Percentiles rank a stretch among this genome's conserved stretches.
phyloP scores from a whole-genome alignment of 75 land plant species.

The Pseudotsuga menziesii region DNA sequence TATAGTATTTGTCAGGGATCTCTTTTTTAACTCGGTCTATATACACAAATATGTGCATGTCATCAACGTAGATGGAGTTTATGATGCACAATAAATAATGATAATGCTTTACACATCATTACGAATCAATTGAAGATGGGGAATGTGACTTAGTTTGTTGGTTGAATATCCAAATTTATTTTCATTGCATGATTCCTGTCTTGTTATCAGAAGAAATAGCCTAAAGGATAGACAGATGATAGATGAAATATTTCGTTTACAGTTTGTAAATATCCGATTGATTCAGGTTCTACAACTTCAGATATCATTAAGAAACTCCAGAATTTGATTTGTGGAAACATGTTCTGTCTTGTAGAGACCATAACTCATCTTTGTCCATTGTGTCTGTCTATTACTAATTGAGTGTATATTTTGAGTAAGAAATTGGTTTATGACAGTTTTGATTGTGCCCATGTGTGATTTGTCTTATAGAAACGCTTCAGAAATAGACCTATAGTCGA shows the following conservation, averaged over 20 bases:
- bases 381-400: neutral
- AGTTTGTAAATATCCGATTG: neutral
- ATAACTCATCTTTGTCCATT: neutral
- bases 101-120: too few species aligned
- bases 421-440: neutral
- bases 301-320: neutral
- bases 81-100: too few species aligned
- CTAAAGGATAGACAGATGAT: too few species aligned
- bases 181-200: too few species aligned
- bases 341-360: neutral
- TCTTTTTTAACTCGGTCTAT: too few species aligned
- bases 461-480: conserved; percentile 51
- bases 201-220: too few species aligned
- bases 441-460: neutral
- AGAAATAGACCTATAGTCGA: conserved; percentile 77
- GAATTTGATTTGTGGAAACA: neutral
- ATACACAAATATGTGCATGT: too few species aligned
- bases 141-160: too few species aligned
- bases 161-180: too few species aligned
- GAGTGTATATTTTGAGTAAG: neutral
- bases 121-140: too few species aligned
- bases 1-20: too few species aligned
- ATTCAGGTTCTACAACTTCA: neutral
- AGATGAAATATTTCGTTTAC: neutral
- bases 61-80: too few species aligned